Conservation (phyloP, 306 rosid species). For the Oxytropis ochrocephala region DNA sequence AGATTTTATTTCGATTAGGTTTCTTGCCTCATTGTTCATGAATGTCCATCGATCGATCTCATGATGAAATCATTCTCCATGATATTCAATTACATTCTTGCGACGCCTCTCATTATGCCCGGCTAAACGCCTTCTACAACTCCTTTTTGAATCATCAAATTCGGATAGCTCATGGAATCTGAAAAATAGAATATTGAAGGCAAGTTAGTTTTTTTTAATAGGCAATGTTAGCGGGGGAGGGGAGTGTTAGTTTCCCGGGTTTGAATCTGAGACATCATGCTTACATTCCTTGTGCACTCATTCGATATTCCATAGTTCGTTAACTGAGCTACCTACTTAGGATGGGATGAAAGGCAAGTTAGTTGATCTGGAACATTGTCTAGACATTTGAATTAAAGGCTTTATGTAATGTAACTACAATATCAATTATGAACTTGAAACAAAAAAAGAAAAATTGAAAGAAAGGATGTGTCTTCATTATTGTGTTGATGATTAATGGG, state of each 20-base stretch:
- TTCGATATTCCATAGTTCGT: too few species aligned
- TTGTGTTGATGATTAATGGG: not conserved
- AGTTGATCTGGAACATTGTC: not conserved
- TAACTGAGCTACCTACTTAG: too few species aligned
- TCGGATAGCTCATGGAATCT: constrained; percentile 74
- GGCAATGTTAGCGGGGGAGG: too few species aligned
- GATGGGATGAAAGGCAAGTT: too few species aligned
- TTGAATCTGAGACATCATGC: too few species aligned
- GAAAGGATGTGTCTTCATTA: too few species aligned
- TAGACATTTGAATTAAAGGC: not conserved
- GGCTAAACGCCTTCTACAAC: constrained; percentile 83
- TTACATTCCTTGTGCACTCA: too few species aligned
- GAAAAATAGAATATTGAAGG: constrained; percentile 8
- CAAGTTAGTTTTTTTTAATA: too few species aligned
- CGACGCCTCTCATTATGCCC: constrained; percentile 90
- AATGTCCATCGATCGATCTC: not conserved
- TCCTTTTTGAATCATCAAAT: constrained; percentile 73
- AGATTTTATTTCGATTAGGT: constrained; percentile 19
- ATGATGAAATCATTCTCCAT: constrained; percentile 44
- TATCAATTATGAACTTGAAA: not conserved
- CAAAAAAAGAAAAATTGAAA: too few species aligned
- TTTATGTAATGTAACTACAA: not conserved
- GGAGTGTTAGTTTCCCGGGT: too few species aligned
- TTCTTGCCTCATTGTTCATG: constrained; percentile 21
- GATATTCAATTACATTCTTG: constrained; percentile 45